A percentile compares a stretch with the other conserved stretches of the same genome.
Conservation (phyloP, 768 basidiomycete genomes). For the Lentinula aciculospora region DNA sequence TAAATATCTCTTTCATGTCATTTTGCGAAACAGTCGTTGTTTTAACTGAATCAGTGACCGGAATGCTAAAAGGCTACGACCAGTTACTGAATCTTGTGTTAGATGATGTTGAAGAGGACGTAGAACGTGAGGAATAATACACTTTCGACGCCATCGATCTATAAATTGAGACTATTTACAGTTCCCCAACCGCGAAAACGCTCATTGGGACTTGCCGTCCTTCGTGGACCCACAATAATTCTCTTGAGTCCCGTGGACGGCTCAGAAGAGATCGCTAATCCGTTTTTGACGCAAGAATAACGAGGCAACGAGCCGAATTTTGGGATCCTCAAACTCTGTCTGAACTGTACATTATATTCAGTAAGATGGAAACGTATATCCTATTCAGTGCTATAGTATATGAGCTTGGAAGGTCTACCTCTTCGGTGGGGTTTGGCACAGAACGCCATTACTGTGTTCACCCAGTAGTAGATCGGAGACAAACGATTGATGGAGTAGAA, state of each 20-base stretch:
- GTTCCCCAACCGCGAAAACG: conserved; percentile 63
- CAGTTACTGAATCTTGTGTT: conserved; percentile 95
- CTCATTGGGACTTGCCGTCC: conserved; percentile 77
- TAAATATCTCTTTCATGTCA: conserved; percentile 18
- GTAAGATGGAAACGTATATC: neutral
- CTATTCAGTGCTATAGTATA: neutral
- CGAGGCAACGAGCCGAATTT: neutral
- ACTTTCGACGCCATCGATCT: conserved; percentile 10
- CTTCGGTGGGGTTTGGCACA: too few relatives aligned
- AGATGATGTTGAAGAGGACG: conserved; percentile 87
- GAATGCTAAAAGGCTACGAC: conserved; percentile 92
- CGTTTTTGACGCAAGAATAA: conserved; percentile 71
- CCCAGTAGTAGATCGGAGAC: neutral
- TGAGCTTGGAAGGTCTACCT: neutral
- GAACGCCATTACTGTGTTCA: neutral
- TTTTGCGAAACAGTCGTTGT: neutral
- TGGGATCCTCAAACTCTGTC: neutral
- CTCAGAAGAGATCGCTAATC: conserved; percentile 90
- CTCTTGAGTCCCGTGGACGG: conserved; percentile 94
- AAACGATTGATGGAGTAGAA: neutral
- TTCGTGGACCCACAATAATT: conserved; percentile 92
- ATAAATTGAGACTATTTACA: conserved; percentile 21
- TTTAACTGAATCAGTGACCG: conserved; percentile 56
- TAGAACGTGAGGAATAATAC: conserved; percentile 46
- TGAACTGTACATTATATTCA: neutral